Base-by-base conservation (phyloP, 805 yeast species). In the Hanseniaspora jakobsenii region DNA sequence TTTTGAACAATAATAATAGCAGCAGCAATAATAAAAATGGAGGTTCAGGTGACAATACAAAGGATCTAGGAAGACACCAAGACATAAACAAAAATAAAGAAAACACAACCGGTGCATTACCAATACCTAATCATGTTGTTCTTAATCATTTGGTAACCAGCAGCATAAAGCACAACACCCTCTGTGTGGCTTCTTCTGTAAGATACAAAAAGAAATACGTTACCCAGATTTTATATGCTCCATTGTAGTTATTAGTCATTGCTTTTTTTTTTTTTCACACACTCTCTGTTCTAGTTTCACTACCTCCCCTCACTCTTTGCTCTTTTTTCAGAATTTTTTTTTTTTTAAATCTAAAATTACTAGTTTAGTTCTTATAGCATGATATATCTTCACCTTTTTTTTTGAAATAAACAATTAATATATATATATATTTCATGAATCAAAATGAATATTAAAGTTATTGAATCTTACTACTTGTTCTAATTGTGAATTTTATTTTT, bases 121-220 rank as follows among this genome's bases (percentile, higher is more conserved):
- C 94, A 8, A 85, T 86, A 47, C 97, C 97, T 12, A 85, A 87
- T 58, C 96, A 87, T 59, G 97, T 87, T 47, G 94, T 87, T 19
- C 66, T 87, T 54, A 87, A 87, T 58, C 97, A 87, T 61, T 67
- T 87, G 61, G 95, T 95, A n/a, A 87, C 96, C 6, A 85, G 95
- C 9, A 79, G 91, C 51, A 87, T 87, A 55, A 85, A 87, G 57
- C 95, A 87, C 57, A 86, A 85, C 60, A 89, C 94, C 0, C 67
- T 87, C 47, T 94, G 96, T 6, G 96, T 87, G 37, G 95, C 95
- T 2, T 77, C 86, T 32, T 84, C 87, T 17, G 87, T 84, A 28
- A 71, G 96, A 58, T 87, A 87, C 65, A 78, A 81, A 59, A 71
- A 87, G 49, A 85, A 81, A 64, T 87, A 86, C 59, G 91, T 80